Percentiles rank a stretch among this genome's conserved stretches.
phyloP scores from a whole-genome alignment of 306 rosid genomes.

The Chamaecrista fasciculata region DNA sequence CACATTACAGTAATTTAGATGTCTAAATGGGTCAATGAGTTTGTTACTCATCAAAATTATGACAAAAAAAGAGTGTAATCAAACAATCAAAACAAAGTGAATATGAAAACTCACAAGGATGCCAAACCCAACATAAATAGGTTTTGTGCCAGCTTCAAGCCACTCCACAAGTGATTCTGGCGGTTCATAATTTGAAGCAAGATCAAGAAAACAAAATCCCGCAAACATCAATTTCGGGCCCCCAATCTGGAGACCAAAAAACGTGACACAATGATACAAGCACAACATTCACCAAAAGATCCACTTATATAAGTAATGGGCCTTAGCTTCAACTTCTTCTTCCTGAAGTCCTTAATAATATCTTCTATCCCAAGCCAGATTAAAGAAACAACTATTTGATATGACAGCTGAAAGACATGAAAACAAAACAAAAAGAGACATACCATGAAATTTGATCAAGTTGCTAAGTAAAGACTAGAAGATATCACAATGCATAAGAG shows the following conservation, averaged over 20 bases:
- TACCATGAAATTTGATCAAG: constrained; percentile 6
- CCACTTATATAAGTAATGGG: constrained; percentile 76
- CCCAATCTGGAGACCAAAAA: constrained; percentile 79
- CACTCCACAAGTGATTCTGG: constrained; percentile 66
- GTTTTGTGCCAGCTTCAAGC: constrained; percentile 71
- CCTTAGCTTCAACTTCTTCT: constrained; percentile 73
- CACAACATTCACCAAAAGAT: constrained; percentile 22
- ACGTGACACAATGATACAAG: constrained; percentile 21
- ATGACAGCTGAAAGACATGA: constrained; percentile 72
- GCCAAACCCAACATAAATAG: constrained; percentile 91
- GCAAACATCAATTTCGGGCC: constrained; percentile 80
- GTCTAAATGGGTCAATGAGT: background rate
- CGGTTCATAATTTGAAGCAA: constrained; percentile 86
- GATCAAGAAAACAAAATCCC: constrained; percentile 98
- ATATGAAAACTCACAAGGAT: constrained; percentile 79
- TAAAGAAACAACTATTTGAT: constrained; percentile 81
- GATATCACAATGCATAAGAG: no score
- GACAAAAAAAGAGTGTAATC: constrained; percentile 6
- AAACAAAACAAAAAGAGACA: constrained; percentile 26
- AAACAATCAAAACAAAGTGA: constrained; percentile 25
- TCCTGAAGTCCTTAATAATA: constrained; percentile 81
- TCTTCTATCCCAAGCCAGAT: constrained; percentile 96
- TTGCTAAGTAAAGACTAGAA: constrained; percentile 18
- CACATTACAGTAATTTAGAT: no score
- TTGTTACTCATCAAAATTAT: constrained; percentile 6